Conservation (phyloP, 2,329 filamentous ascomycete species). For the Colletotrichum noveboracense region DNA sequence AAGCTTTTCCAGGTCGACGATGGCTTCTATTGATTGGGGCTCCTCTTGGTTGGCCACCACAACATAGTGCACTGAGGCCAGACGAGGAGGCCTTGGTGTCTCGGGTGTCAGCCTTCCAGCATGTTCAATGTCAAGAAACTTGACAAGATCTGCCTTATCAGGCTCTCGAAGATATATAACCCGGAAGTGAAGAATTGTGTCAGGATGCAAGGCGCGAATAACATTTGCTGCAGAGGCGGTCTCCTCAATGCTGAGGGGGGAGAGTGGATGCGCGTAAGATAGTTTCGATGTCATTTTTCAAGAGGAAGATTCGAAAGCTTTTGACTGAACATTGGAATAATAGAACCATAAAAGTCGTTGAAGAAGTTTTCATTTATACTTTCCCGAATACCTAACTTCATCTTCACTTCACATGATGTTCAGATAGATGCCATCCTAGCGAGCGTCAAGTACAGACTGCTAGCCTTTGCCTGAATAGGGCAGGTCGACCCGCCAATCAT, state of each 20-base stretch:
- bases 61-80: slow-evolving; percentile 4
- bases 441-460: neutral
- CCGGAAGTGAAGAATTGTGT: slow-evolving; percentile 36
- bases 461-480: neutral
- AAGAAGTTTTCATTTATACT: neutral
- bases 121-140: slow-evolving; percentile 41
- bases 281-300: neutral
- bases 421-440: neutral
- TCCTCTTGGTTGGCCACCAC: neutral
- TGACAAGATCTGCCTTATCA: slow-evolving; percentile 40
- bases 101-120: neutral
- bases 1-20: slow-evolving; percentile 32
- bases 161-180: slow-evolving; percentile 48
- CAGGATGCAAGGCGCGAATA: slow-evolving; percentile 33
- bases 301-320: neutral
- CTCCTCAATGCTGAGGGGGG: slow-evolving; percentile 29
- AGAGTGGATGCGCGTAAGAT: slow-evolving; percentile 30
- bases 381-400: neutral
- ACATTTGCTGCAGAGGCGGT: slow-evolving; percentile 36
- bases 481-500: neutral
- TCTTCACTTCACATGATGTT: neutral
- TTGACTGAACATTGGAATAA: neutral
- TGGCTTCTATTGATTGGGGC: slow-evolving; percentile 34
- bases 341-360: neutral
- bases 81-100: slow-evolving; percentile 4